Evolutionary conservation across 371 early-diverging fungal species (phyloP).

Genomic region (Rhizopus stolonifer): DNA sequence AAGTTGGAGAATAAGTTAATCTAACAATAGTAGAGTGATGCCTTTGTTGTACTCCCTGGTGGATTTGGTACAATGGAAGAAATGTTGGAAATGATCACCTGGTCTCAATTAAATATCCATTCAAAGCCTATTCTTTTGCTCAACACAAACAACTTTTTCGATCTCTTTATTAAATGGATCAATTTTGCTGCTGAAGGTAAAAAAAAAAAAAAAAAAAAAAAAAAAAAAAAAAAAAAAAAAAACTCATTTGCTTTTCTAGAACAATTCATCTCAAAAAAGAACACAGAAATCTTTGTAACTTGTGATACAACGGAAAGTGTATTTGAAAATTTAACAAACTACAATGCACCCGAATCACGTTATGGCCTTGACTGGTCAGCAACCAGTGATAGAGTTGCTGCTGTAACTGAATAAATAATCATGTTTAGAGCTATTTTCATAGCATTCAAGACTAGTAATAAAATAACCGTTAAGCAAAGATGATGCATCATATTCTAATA

Average conservation of each 20-base stretch:
- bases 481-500: too few relatives aligned
- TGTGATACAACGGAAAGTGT: constrained; percentile 64
- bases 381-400: constrained; percentile 16
- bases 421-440: too few relatives aligned
- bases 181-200: constrained; percentile 53
- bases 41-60: constrained; percentile 86
- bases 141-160: constrained; percentile 75
- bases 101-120: constrained; percentile 80
- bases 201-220: background rate
- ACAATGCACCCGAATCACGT: constrained; percentile 53
- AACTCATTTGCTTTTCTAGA: constrained; percentile 28
- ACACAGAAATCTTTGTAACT: constrained; percentile 52
- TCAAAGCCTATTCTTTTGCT: constrained; percentile 75
- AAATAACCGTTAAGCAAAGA: too few relatives aligned
- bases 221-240: background rate
- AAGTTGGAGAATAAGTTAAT: background rate
- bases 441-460: too few relatives aligned
- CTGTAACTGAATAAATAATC: constrained; percentile 9
- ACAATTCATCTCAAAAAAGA: constrained; percentile 54
- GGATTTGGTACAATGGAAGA: constrained; percentile 89
- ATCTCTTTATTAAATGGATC: constrained; percentile 64
- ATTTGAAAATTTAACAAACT: constrained; percentile 56
- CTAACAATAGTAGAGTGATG: constrained; percentile 47
- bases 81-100: constrained; percentile 80
- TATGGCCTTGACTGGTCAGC: constrained; percentile 57